Percentiles rank a stretch among this genome's conserved stretches.
Conservation (phyloP, 2,329 filamentous ascomycete species). For the Pseudocercospora pini-densiflorae region DNA sequence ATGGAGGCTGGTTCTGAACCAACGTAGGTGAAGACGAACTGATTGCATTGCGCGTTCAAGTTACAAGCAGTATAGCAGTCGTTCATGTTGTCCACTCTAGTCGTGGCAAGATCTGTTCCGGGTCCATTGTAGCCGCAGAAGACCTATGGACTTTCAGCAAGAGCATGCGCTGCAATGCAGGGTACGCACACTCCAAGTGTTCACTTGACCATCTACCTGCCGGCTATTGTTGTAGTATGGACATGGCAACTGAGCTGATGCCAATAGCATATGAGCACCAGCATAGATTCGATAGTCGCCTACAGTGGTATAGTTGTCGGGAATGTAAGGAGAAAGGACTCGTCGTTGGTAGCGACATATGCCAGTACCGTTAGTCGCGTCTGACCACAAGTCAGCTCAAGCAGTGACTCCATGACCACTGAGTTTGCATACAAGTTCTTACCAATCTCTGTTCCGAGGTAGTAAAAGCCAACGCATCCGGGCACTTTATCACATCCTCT, state of each 20-base stretch:
- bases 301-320: background rate
- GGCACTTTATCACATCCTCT: conserved; percentile 23
- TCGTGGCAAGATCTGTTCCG: background rate
- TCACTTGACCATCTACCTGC: background rate
- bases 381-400: background rate
- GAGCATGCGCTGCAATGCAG: background rate
- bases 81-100: background rate
- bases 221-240: conserved; percentile 6
- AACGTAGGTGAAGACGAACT: conserved; percentile 1
- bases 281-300: background rate
- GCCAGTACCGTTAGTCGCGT: conserved; percentile 13
- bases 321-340: background rate
- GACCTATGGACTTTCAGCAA: background rate
- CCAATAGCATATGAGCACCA: background rate
- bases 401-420: background rate
- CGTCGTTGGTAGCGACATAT: conserved; percentile 9
- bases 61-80: conserved; percentile 10
- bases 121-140: background rate
- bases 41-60: background rate
- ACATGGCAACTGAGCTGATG: background rate
- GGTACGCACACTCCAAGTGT: conserved; percentile 1
- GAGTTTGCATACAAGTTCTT: background rate
- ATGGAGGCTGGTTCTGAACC: background rate
- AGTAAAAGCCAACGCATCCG: conserved; percentile 22
- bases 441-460: conserved; percentile 14